phyloP scores from a whole-genome alignment of 2,329 filamentous ascomycete genomes.

The Alternaria consortialis region DNA sequence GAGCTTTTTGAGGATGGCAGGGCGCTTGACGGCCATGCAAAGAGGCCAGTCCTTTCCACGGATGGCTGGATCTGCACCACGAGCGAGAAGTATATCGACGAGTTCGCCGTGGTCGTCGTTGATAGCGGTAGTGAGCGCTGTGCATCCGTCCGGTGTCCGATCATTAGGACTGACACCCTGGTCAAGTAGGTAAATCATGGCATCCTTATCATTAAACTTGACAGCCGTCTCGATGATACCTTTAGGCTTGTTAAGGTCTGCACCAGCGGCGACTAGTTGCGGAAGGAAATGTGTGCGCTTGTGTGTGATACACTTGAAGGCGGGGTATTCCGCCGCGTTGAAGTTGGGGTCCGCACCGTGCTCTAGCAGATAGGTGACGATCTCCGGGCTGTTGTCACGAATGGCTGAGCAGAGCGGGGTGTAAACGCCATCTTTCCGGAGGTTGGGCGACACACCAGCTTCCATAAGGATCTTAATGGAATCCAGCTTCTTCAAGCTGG shows the following conservation, averaged over 20 bases:
- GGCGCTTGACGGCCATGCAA: slow-evolving; percentile 72
- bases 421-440: slow-evolving; percentile 71
- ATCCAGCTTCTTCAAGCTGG: slow-evolving; percentile 70
- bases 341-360: slow-evolving; percentile 63
- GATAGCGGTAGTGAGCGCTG: slow-evolving; percentile 72
- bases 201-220: slow-evolving; percentile 68
- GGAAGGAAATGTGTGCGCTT: slow-evolving; percentile 69
- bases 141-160: slow-evolving; percentile 65
- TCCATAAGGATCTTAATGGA: slow-evolving; percentile 66
- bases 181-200: slow-evolving; percentile 68
- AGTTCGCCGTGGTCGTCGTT: slow-evolving; percentile 67
- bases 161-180: slow-evolving; percentile 69
- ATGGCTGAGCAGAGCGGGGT: slow-evolving; percentile 74
- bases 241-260: slow-evolving; percentile 66
- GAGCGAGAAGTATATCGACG: slow-evolving; percentile 65
- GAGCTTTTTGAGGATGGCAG: slow-evolving; percentile 67
- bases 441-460: slow-evolving; percentile 68
- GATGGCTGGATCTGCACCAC: slow-evolving; percentile 69
- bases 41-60: slow-evolving; percentile 76
- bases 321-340: slow-evolving; percentile 69
- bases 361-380: slow-evolving; percentile 67
- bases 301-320: slow-evolving; percentile 74
- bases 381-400: slow-evolving; percentile 70
- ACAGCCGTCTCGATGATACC: slow-evolving; percentile 74
- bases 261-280: slow-evolving; percentile 65